A percentile compares a stretch with the other conserved stretches of the same genome.
Conservation (phyloP, 2,329 filamentous ascomycete genomes). For the Epichloe hybrida region DNA sequence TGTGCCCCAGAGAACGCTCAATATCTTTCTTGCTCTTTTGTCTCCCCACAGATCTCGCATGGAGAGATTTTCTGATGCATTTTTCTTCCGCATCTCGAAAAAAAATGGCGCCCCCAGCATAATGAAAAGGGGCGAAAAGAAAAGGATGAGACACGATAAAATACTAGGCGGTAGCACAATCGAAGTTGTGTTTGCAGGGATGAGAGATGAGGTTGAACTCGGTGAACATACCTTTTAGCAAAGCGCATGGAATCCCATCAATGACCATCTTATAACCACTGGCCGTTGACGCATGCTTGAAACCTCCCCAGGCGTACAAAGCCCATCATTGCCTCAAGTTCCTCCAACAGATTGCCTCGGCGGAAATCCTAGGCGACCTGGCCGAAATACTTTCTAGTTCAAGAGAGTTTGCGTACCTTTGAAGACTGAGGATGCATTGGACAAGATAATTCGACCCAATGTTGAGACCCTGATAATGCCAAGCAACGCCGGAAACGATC, state of each 20-base stretch:
- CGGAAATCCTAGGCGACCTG: not conserved
- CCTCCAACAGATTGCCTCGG: not conserved
- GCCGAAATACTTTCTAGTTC: not conserved
- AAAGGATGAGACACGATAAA: not conserved
- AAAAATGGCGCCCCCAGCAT: too few species aligned
- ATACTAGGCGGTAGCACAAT: not conserved
- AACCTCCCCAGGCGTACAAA: not conserved
- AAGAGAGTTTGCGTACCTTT: constrained; percentile 1
- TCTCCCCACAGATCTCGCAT: not conserved
- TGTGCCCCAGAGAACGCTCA: not conserved
- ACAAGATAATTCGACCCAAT: not conserved
- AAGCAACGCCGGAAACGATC: not conserved
- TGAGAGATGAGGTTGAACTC: constrained; percentile 1
- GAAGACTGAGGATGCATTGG: constrained; percentile 5
- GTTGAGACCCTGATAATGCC: not conserved
- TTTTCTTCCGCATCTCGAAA: too few species aligned
- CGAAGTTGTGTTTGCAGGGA: constrained; percentile 1
- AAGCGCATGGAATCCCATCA: not conserved
- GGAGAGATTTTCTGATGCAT: too few species aligned
- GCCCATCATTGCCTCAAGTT: not conserved
- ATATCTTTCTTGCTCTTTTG: not conserved
- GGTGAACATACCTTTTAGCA: constrained; percentile 4
- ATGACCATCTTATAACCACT: not conserved
- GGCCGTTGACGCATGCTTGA: not conserved
- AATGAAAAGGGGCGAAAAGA: not conserved